Base-by-base conservation (phyloP, 2,329 filamentous ascomycete genomes). In the Alternaria brassicicola region DNA sequence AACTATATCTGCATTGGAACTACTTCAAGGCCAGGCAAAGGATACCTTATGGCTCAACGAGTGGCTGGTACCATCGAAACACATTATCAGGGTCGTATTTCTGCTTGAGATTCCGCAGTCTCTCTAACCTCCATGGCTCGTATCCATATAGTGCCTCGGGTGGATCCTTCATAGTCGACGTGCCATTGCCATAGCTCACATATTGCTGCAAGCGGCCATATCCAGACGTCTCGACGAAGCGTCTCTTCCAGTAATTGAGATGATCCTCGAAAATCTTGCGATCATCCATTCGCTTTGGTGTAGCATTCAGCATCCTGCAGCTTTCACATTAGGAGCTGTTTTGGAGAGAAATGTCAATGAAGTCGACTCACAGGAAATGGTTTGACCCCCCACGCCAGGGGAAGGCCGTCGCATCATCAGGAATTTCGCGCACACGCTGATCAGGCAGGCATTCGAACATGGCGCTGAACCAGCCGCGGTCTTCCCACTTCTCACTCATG, bases 381-480 rank as follows among this genome's bases (percentile, higher is more conserved):
- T 52, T 56, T 7, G 54, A 56, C 8, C 47, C 54, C 21, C 39
- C 48, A 15, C 54, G 54, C 54, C 54, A 56, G 2, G 47, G 54
- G 19, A 47, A 56, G 12, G 54, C 54, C 19, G 54, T 56, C 1
- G 54, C 47, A 41, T 56, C 54, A n/a, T 28, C 5, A 12, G 54
- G 19, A 2, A 56, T 52, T 33, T 56, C 54, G 17, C 47, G 54
- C 15, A 35, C 47, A 21, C 47, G 54, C 47, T 56, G 54, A 12
- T 41, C 33, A n/a, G 54, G 54, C 10, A 56, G 26, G n/a, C 54
- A 56, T 31, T 56, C 54, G 5, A 56, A 56, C 54, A 56, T 52
- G 39, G 54, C 54, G 17, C 54, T 51, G 39, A 56, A 56, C 47
- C 54, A 56, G 5, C 54, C 54, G n/a, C 54, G 33, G 23, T 43